These are phyloP conservation scores for Verticillium zaregamsianum DNA, from an alignment of 2,329 filamentous ascomycete genomes.

Conservation along the genomic window DNA sequence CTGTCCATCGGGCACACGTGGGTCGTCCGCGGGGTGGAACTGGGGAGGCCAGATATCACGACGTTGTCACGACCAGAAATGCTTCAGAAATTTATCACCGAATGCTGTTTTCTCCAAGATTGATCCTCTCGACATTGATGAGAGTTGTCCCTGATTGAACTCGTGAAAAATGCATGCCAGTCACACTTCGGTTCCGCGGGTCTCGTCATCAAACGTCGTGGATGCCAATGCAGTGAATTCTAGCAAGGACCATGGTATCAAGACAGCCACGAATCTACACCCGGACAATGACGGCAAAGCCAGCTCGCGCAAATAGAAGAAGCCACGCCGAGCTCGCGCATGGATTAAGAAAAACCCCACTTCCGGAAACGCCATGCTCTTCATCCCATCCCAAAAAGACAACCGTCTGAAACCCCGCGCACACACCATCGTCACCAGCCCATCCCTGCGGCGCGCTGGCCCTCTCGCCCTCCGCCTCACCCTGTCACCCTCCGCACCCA, in stretches of 20 bases:
- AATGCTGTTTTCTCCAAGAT: too few relatives aligned
- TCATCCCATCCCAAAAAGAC: not conserved
- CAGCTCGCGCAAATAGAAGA: not conserved
- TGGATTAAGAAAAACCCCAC: not conserved
- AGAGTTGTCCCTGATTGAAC: too few relatives aligned
- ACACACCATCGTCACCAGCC: not conserved
- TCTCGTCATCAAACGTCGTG: too few relatives aligned
- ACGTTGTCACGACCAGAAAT: too few relatives aligned
- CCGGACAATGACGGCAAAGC: not conserved
- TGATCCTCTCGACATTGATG: too few relatives aligned
- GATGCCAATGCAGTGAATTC: not conserved
- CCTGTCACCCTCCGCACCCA: slow-evolving; percentile 77
- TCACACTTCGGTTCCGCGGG: too few relatives aligned
- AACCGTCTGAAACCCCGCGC: not conserved
- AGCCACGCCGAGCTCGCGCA: not conserved
- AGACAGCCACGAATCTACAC: not conserved
- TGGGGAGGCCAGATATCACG: too few relatives aligned
- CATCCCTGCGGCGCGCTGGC: not conserved
- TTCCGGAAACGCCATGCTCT: not conserved
- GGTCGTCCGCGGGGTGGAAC: too few relatives aligned
- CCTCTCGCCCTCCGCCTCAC: slow-evolving; percentile 22
- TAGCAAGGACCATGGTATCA: not conserved
- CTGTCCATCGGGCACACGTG: too few relatives aligned
- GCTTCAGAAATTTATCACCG: too few relatives aligned
- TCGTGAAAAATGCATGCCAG: too few relatives aligned